Conservation (phyloP, 768 basidiomycete genomes). For the Pholiota molesta region DNA sequence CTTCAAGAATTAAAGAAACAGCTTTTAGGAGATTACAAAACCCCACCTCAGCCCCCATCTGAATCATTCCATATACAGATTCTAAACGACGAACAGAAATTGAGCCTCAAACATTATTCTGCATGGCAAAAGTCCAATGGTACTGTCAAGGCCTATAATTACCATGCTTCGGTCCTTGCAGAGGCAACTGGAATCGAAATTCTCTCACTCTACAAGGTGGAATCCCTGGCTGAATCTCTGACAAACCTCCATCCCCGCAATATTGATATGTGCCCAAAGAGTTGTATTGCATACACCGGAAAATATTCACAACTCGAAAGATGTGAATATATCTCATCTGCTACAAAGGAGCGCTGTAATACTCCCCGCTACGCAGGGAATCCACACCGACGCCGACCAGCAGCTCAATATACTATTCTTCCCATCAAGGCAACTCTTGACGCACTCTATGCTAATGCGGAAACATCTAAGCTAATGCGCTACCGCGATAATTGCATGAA, state of each 20-base stretch:
- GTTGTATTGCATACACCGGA: slow-evolving; percentile 31
- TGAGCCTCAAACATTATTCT: too few species aligned
- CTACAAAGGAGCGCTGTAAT: slow-evolving; percentile 17
- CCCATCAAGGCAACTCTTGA: slow-evolving; percentile 26
- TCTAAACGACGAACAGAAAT: too few species aligned
- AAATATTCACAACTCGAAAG: slow-evolving; percentile 3
- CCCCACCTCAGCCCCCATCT: background rate
- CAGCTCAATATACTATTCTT: slow-evolving; percentile 25
- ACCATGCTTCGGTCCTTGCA: too few species aligned
- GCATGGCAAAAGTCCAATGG: too few species aligned
- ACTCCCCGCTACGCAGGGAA: slow-evolving; percentile 13
- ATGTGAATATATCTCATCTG: slow-evolving; percentile 15
- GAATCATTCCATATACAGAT: too few species aligned
- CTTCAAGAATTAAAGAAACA: too few species aligned
- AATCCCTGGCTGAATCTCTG: background rate
- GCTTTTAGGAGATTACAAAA: background rate
- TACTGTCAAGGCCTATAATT: too few species aligned
- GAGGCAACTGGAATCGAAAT: too few species aligned
- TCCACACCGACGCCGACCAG: background rate
- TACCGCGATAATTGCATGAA: slow-evolving; percentile 25
- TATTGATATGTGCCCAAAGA: slow-evolving; percentile 27
- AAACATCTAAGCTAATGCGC: slow-evolving; percentile 24
- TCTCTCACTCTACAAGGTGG: too few species aligned
- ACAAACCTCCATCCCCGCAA: slow-evolving; percentile 21
- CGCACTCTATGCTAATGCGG: slow-evolving; percentile 31